Percentiles rank a stretch among this genome's conserved stretches.
Conservation (phyloP, 208 protist species). For the Entamoeba moshkovskii region DNA sequence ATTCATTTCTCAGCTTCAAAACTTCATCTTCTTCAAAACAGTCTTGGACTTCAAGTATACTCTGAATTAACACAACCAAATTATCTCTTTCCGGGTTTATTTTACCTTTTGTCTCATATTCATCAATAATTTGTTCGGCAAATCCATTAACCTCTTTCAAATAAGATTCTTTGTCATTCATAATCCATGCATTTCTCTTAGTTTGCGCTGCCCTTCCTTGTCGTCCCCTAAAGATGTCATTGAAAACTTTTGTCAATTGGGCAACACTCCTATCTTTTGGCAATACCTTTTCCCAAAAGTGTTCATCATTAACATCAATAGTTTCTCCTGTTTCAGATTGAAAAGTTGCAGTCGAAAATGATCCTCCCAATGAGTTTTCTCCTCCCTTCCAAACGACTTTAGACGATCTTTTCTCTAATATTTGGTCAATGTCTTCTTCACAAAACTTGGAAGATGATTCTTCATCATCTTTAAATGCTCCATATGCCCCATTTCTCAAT, state of each 20-base stretch:
- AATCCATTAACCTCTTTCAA: background rate
- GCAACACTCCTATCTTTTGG: background rate
- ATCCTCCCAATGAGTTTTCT: background rate
- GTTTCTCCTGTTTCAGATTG: background rate
- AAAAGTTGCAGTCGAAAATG: background rate
- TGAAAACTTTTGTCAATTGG: background rate
- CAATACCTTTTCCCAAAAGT: background rate
- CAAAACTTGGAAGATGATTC: background rate
- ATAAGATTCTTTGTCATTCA: background rate
- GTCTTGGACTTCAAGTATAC: background rate
- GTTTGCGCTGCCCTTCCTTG: background rate
- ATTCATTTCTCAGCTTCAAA: background rate
- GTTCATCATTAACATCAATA: background rate
- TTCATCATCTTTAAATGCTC: background rate
- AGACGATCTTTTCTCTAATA: background rate
- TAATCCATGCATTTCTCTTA: background rate
- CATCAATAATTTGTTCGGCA: background rate
- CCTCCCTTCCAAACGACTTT: background rate
- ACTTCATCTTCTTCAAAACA: background rate
- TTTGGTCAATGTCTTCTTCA: slow-evolving; percentile 11
- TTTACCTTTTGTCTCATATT: background rate
- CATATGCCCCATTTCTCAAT: background rate
- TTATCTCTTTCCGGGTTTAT: background rate
- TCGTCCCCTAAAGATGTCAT: background rate
- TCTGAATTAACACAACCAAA: background rate